phyloP scores from a whole-genome alignment of 495 filamentous ascomycete species.

The Haplographium delicatum region DNA sequence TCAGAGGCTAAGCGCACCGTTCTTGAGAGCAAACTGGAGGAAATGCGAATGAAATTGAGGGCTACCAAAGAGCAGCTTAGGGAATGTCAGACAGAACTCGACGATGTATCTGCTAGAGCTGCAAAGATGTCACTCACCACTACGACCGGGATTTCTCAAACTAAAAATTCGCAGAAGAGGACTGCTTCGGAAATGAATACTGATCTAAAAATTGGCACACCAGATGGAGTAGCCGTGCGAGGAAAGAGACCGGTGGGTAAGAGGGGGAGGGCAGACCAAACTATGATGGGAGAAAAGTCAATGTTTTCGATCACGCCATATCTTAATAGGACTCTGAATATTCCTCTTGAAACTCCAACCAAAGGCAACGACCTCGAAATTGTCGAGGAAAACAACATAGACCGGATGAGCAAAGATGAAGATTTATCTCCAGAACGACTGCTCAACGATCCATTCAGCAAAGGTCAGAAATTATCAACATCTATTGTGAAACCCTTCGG shows the following conservation, averaged over 20 bases:
- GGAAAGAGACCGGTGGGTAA: slow-evolving; percentile 35
- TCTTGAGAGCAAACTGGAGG: slow-evolving; percentile 63
- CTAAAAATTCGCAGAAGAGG: slow-evolving; percentile 43
- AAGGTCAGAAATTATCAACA: not conserved
- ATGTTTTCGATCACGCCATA: slow-evolving; percentile 91
- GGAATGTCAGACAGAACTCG: slow-evolving; percentile 41
- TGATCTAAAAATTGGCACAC: slow-evolving; percentile 57
- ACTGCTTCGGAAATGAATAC: slow-evolving; percentile 36
- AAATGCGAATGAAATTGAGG: slow-evolving; percentile 59
- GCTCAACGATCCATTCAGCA: not conserved
- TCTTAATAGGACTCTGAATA: slow-evolving; percentile 68
- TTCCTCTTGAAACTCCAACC: slow-evolving; percentile 38
- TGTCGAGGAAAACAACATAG: not conserved
- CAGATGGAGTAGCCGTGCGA: slow-evolving; percentile 48
- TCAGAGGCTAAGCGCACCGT: slow-evolving; percentile 50
- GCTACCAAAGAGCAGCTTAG: slow-evolving; percentile 67
- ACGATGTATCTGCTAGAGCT: slow-evolving; percentile 27
- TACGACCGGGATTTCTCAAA: slow-evolving; percentile 13
- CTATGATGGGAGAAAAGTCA: slow-evolving; percentile 73
- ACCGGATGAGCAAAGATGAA: not conserved
- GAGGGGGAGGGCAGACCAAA: slow-evolving; percentile 44
- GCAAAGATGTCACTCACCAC: slow-evolving; percentile 2
- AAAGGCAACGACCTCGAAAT: not conserved
- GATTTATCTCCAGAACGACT: not conserved
- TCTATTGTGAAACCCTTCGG: not conserved